phyloP scores from a whole-genome alignment of 768 basidiomycete genomes.

The Floccularia luteovirens region DNA sequence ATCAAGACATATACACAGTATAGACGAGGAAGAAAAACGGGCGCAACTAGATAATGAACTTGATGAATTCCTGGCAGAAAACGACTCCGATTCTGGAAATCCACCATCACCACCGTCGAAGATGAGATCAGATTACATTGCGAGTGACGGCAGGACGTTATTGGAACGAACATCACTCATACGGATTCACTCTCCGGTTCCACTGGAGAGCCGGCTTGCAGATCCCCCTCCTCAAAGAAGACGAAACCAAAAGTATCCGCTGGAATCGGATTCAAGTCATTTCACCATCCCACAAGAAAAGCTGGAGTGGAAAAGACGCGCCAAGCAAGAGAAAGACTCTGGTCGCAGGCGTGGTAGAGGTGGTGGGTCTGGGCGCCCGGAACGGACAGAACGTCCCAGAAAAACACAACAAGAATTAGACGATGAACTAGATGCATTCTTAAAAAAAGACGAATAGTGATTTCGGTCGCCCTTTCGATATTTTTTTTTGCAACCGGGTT shows the following conservation, averaged over 20 bases:
- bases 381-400: background rate
- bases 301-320: constrained; percentile 11
- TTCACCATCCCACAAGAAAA: constrained; percentile 11
- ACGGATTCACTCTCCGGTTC: constrained; percentile 23
- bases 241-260: constrained; percentile 3
- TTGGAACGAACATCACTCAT: constrained; percentile 48
- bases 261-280: constrained; percentile 14
- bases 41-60: constrained; percentile 59
- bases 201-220: constrained; percentile 36
- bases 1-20: constrained; percentile 25
- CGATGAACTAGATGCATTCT: constrained; percentile 4
- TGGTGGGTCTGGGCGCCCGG: background rate
- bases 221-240: constrained; percentile 36
- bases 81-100: constrained; percentile 14
- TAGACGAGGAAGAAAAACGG: constrained; percentile 24
- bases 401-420: constrained; percentile 5
- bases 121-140: constrained; percentile 63
- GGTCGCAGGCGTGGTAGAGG: background rate
- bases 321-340: constrained; percentile 1
- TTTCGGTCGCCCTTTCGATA: too few relatives aligned
- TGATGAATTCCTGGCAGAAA: constrained; percentile 58
- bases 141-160: constrained; percentile 39
- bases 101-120: constrained; percentile 50
- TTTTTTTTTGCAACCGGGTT: too few relatives aligned
- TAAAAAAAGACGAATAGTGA: background rate